Evolutionary conservation across 2,329 filamentous ascomycete species (phyloP).

Genomic region (Colletotrichum sp.): DNA sequence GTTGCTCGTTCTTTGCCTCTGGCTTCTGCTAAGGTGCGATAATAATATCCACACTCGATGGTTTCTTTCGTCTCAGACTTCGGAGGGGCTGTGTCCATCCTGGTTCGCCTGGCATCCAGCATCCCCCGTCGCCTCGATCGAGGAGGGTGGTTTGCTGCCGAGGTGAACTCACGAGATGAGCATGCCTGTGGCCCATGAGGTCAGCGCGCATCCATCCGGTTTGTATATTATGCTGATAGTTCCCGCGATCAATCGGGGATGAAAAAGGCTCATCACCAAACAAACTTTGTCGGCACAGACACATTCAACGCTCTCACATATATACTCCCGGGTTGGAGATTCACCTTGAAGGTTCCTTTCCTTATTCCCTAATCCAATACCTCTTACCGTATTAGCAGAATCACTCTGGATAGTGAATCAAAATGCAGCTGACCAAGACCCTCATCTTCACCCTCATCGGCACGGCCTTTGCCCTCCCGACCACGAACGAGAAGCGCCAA

Average conservation of each 20-base stretch:
- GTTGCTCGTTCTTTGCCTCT: neutral
- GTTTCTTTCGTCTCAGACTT: slow-evolving; percentile 10
- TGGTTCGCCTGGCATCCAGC: neutral
- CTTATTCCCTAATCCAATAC: neutral
- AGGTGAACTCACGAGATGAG: slow-evolving; percentile 4
- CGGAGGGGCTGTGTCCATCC: neutral
- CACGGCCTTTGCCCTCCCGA: slow-evolving; percentile 10
- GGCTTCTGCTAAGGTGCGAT: neutral
- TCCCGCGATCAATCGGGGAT: neutral
- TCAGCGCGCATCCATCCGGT: neutral
- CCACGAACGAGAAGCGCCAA: slow-evolving; percentile 38
- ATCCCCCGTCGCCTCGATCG: neutral
- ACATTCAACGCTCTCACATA: neutral
- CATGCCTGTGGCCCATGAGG: neutral
- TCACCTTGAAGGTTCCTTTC: neutral
- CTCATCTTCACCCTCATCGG: slow-evolving; percentile 14
- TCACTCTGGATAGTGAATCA: slow-evolving; percentile 21
- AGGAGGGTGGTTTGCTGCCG: slow-evolving; percentile 2
- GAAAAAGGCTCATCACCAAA: neutral
- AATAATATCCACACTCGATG: slow-evolving; percentile 9
- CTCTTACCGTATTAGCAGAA: neutral
- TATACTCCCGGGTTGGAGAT: slow-evolving; percentile 12
- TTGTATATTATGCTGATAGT: slow-evolving; percentile 11
- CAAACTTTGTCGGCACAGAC: slow-evolving; percentile 11
- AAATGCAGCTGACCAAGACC: slow-evolving; percentile 18